Base-by-base conservation (phyloP, 2,329 filamentous ascomycete genomes). In the Curvularia eragrostidis region DNA sequence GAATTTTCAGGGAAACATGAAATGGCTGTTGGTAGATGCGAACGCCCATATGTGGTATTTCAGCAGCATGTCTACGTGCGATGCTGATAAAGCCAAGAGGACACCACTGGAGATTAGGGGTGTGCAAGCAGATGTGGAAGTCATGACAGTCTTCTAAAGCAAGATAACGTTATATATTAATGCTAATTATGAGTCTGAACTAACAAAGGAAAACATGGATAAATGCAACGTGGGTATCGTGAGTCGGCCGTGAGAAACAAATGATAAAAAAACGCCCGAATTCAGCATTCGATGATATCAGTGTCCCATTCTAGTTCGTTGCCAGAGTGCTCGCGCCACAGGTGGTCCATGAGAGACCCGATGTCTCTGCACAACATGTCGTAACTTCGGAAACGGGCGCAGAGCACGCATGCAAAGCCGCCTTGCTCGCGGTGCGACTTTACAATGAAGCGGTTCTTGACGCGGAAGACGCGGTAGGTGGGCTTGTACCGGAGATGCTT, bases 31-130 rank as follows among this genome's bases (percentile, higher is more conserved):
- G 0, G 55, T 69, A 2, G 74, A 77, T 63, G 47, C 74, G 3
- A 59, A 64, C 18, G 73, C 75, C 5, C 75, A 78, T 62, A 52
- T 64, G 30, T 78, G 75, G 74, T 78, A 78, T 50, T 75, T 78
- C 39, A 44, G 36, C 1, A 58, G 48, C 28, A 53, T 67, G 63
- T 65, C 69, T 46, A 54, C 47, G 1, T 74, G 76, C 50, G 53
- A 50, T 49, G 64, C 56, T 21, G 44, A 53, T 43, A 58, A 60
- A 39, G 43, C 12, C 6, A 67, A 55, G 58, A 56, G 61, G 9
- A 61, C 52, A 5, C 12, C 46, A 6, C 41, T 64, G 5, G 39
- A 50, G 42, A 56, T 66, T 18, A 52, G 52, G 26, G 58, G 52
- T 24, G 53, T 59, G 0, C 48, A 58, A 6, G 58, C 44, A 1